Evolutionary conservation across 257 asterid species (phyloP).

Genomic region (Nicotiana paniculata): DNA sequence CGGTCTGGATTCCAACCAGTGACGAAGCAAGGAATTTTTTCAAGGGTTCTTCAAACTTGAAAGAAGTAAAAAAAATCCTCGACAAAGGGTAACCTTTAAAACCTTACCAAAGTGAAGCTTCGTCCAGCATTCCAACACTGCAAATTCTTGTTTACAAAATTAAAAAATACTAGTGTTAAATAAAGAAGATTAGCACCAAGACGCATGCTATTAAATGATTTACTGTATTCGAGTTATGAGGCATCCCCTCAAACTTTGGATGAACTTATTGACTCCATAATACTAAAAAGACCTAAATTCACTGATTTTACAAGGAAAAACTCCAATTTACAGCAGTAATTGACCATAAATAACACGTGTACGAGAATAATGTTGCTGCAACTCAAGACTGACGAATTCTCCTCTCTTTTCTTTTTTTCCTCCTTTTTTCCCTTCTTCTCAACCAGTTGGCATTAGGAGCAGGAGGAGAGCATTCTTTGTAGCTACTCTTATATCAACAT

Average conservation of each 20-base stretch:
- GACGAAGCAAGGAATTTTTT: too few relatives aligned
- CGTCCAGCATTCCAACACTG: too few relatives aligned
- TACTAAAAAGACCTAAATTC: background rate
- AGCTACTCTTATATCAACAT: background rate
- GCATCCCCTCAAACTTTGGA: background rate
- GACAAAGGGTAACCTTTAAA: too few relatives aligned
- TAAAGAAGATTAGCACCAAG: background rate
- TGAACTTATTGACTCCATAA: too few relatives aligned
- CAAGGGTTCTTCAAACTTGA: too few relatives aligned
- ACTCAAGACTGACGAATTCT: background rate
- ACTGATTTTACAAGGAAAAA: background rate
- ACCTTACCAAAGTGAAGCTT: too few relatives aligned
- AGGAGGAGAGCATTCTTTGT: background rate
- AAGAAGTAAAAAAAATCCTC: too few relatives aligned
- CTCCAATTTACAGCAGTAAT: background rate
- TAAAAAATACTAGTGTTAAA: background rate
- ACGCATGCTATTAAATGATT: background rate
- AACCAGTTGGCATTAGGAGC: background rate
- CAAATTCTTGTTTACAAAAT: background rate
- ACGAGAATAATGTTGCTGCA: background rate
- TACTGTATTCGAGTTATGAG: background rate
- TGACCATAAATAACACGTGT: background rate
- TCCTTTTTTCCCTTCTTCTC: too few relatives aligned
- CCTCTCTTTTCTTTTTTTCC: too few relatives aligned
- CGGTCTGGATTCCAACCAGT: too few relatives aligned